Base-by-base conservation (phyloP, 1,284 basidiomycete genomes). In the Cryptococcus sp. region DNA sequence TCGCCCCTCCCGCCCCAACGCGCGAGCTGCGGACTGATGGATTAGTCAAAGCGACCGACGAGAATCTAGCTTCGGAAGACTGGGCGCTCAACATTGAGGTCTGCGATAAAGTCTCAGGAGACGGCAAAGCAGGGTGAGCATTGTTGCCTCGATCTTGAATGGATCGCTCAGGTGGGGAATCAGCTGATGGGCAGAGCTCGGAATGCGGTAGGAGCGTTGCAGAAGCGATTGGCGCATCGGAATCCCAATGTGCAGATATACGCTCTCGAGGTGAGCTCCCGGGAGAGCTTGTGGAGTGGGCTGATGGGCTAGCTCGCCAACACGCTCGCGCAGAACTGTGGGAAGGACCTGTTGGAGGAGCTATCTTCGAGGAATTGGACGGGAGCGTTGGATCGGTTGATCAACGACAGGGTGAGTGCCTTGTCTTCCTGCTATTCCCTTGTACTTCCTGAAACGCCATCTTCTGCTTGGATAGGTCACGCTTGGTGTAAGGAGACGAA, bases 171-270 rank as follows among this genome's bases (percentile, higher is more conserved):
- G 12, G 18, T 24, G 10, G 3, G 16, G n/a, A n/a, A n/a, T n/a
- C n/a, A 22, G 9, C 43, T 35, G 28, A 45, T 33, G 43, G 12
- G 48, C 72, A 95, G 93, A 18, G 89, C 94, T 7, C 84, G 86
- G 47, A 83, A 87, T 63, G 90, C 90, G 52, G 80, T 95, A 52
- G 83, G 83, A 5, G 81, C 93, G 0, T 73, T 97, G 42, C 80
- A 93, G 65, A 97, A 94, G 74, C 86, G 94, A 5, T 79, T 99
- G 1, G 79, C 86, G 14, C 93, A 99, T 73, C 84, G 94, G 32
- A 95, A 87, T 69, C 87, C 94, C 14, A 98, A 95, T 63, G 95
- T 98, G 0, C 95, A 98, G 73, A 80, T 97, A 1, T 97, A 94
- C 65, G 82, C 92, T 9, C 81, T 98, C n/a, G 79, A 77, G 52